Evolutionary conservation across 208 protist species (phyloP).

Genomic region (Leishmania lainsoni): DNA sequence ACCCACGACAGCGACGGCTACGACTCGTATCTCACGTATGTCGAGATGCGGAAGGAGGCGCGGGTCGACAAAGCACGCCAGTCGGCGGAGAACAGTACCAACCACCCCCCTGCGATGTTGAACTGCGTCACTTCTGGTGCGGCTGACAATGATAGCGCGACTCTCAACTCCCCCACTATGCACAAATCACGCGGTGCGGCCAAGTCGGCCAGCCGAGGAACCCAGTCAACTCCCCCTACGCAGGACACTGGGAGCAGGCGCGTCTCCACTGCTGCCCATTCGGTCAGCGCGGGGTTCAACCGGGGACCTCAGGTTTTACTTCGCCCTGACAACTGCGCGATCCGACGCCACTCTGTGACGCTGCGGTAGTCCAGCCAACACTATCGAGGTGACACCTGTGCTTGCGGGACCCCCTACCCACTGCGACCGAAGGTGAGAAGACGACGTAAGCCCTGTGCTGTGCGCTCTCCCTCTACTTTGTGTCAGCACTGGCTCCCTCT

Average conservation of each 20-base stretch:
- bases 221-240: not conserved
- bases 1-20: constrained; percentile 23
- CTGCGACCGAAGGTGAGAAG: no score
- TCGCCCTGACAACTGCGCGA: constrained; percentile 1
- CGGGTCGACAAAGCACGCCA: constrained; percentile 3
- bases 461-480: no score
- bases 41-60: constrained; percentile 1
- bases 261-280: not conserved
- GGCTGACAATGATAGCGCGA: not conserved
- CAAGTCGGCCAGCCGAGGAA: not conserved
- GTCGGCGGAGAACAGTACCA: not conserved
- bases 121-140: not conserved
- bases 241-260: not conserved
- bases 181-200: not conserved
- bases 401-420: not conserved
- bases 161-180: not conserved
- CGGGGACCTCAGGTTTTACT: not conserved
- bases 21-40: constrained; percentile 3
- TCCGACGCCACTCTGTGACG: not conserved
- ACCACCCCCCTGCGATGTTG: not conserved
- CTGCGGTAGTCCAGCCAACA: not conserved
- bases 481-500: no score
- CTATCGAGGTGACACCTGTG: not conserved
- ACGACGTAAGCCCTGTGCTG: not conserved
- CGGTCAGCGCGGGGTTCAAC: not conserved